Base-by-base conservation (phyloP, 1,284 basidiomycete species). In the Austroboletus novae-zelandiae region DNA sequence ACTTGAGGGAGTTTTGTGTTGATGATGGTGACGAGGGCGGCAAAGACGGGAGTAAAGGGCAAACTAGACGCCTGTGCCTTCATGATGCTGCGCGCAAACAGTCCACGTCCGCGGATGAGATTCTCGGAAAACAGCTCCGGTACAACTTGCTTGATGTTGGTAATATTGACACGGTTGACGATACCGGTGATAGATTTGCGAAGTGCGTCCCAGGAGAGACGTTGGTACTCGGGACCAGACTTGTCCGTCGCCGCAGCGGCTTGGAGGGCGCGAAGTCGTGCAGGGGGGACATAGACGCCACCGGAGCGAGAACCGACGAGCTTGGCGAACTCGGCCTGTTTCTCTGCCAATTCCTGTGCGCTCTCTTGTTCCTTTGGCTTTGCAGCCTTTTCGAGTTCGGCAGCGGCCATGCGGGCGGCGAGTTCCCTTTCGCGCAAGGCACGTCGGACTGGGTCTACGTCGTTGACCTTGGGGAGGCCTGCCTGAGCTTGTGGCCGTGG, bases 151-250 rank as follows among this genome's bases (percentile, higher is more conserved):
- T 99, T 99, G 81, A 98, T 99, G 70, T 99, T 99, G 57, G 87
- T 81, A 20, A 93, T 80, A 67, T 96, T 96, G 72, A 95, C 90
- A 77, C 98, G 91, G 79, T 99, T 99, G 78, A 99, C 96, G 61
- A 99, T 88, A 91, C 97, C 97, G 25, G 97, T 99, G 65, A 99
- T 92, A 51, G 89, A 93, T 74, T 99, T 99, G 66, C 95, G 86
- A 54, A 99, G 76, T 2, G 97, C 96, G 66, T 99, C 97, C 97
- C 96, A 99, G 25, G 91, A 92, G 59, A 99, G 75, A 17, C 96
- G 81, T 72, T 99, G 97, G 69, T 91, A 98, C 73, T 98, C 95
- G n/a, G 88, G 66, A 58, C 91, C 91, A 45, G 79, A 77, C 70
- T 96, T 94, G 77, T 98, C 94, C 54, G 82, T 77, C 11, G 81